Evolutionary conservation across 805 yeast species (phyloP).

Genomic region (Candida arabinofermentans): DNA sequence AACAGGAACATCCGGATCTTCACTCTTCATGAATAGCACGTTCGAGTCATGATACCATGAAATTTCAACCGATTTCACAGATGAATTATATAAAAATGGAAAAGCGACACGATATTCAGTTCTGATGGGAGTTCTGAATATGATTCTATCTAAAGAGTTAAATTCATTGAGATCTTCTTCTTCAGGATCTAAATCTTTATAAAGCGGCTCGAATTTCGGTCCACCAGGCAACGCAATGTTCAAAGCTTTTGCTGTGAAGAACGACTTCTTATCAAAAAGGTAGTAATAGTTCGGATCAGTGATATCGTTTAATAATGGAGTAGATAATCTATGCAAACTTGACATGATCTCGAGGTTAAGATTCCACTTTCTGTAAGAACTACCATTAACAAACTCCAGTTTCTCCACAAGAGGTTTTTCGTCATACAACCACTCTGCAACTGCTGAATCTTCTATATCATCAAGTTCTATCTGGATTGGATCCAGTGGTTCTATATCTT

Average conservation of each 20-base stretch:
- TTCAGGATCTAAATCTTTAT: constrained; percentile 58
- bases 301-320: constrained; percentile 64
- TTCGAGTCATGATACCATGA: constrained; percentile 65
- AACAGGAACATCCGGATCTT: constrained; percentile 48
- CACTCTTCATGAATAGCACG: constrained; percentile 43
- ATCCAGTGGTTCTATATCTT: constrained; percentile 68
- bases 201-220: constrained; percentile 88
- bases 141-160: constrained; percentile 82
- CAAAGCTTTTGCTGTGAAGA: constrained; percentile 87
- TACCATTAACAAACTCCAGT: constrained; percentile 57
- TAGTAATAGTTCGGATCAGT: constrained; percentile 58
- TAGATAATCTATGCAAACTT: constrained; percentile 59
- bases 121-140: constrained; percentile 69
- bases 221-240: constrained; percentile 91
- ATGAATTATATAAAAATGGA: constrained; percentile 79
- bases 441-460: constrained; percentile 53
- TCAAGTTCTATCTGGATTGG: constrained; percentile 66
- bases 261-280: constrained; percentile 73
- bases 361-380: constrained; percentile 71
- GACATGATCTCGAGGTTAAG: constrained; percentile 60
- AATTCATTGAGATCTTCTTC: constrained; percentile 83
- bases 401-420: constrained; percentile 66
- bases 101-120: constrained; percentile 86
- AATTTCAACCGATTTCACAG: constrained; percentile 59
- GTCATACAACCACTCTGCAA: constrained; percentile 79